Conservation (phyloP, 1,139 yeast genomes). For the Suhomyces bribrorum region DNA sequence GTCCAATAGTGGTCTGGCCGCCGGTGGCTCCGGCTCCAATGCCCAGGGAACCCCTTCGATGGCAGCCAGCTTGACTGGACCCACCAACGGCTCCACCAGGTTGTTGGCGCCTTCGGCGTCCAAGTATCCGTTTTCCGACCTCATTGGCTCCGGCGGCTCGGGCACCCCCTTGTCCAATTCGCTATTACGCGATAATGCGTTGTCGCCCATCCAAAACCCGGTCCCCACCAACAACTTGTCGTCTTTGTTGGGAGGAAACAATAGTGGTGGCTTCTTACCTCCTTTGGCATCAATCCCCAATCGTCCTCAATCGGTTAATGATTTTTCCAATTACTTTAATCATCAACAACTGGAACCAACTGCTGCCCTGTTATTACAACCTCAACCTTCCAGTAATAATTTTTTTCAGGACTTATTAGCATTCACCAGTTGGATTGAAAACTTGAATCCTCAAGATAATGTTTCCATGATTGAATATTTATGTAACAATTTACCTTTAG, state of each 20-base stretch:
- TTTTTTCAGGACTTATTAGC: conserved; percentile 50
- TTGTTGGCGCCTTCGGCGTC: conserved; percentile 28
- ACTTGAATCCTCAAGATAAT: conserved; percentile 57
- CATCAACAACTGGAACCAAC: conserved; percentile 23
- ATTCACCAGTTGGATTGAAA: conserved; percentile 61
- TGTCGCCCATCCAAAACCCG: conserved; percentile 23
- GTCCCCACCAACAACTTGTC: conserved; percentile 16
- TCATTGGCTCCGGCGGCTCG: conserved; percentile 15
- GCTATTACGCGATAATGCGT: conserved; percentile 24
- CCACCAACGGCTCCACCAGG: conserved; percentile 15
- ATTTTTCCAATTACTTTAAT: conserved; percentile 34
- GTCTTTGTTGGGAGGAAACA: conserved; percentile 14
- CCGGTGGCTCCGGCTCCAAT: conserved; percentile 23
- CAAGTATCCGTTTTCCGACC: conserved; percentile 23
- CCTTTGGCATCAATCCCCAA: conserved; percentile 34
- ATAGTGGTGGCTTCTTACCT: conserved; percentile 16
- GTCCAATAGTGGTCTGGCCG: conserved; percentile 21
- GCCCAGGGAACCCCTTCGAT: background rate
- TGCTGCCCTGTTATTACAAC: conserved; percentile 16
- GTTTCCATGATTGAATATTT: conserved; percentile 60
- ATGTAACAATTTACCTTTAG: conserved; percentile 52
- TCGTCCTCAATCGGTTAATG: conserved; percentile 49
- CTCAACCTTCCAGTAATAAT: conserved; percentile 18
- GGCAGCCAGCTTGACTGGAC: conserved; percentile 1
- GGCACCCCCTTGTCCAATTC: conserved; percentile 15